Evolutionary conservation across 2,329 filamentous ascomycete genomes (phyloP).

Genomic region (Cryphonectria nitschkei): DNA sequence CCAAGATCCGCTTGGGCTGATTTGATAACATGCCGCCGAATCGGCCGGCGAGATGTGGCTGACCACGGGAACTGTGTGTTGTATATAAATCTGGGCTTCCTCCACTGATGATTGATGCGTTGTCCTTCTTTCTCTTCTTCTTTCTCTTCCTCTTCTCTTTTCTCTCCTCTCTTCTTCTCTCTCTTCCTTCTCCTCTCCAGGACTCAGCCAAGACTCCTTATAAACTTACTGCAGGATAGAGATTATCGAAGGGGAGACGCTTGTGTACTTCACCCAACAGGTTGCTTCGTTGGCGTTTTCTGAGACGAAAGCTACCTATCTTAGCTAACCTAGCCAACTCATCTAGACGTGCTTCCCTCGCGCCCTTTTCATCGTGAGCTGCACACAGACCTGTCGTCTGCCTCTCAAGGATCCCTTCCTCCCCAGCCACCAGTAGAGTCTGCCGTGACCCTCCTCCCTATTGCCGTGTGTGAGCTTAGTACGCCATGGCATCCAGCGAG

Average conservation of each 20-base stretch:
- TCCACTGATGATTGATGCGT: background rate
- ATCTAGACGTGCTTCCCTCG: background rate
- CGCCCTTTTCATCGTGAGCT: slow-evolving; percentile 4
- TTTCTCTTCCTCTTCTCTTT: background rate
- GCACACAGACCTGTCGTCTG: background rate
- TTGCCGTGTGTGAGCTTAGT: slow-evolving; percentile 2
- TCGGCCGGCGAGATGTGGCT: slow-evolving; percentile 24
- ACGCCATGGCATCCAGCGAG: slow-evolving; percentile 26
- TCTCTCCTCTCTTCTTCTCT: background rate
- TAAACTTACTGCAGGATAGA: slow-evolving; percentile 4
- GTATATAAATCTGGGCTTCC: slow-evolving; percentile 16
- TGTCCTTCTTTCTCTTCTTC: background rate
- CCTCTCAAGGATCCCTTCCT: background rate
- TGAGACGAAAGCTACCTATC: background rate
- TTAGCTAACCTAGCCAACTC: slow-evolving; percentile 2
- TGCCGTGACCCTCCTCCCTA: background rate
- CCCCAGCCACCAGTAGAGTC: slow-evolving; percentile 5
- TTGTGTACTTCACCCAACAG: background rate
- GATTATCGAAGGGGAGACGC: background rate
- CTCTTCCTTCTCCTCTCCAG: background rate
- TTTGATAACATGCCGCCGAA: slow-evolving; percentile 26
- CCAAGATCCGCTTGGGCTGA: slow-evolving; percentile 2
- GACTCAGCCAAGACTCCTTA: background rate
- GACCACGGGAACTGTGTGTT: slow-evolving; percentile 15
- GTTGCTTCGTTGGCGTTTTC: background rate